Conservation (phyloP, 768 basidiomycete genomes). For the Guyanaporus albipodus region DNA sequence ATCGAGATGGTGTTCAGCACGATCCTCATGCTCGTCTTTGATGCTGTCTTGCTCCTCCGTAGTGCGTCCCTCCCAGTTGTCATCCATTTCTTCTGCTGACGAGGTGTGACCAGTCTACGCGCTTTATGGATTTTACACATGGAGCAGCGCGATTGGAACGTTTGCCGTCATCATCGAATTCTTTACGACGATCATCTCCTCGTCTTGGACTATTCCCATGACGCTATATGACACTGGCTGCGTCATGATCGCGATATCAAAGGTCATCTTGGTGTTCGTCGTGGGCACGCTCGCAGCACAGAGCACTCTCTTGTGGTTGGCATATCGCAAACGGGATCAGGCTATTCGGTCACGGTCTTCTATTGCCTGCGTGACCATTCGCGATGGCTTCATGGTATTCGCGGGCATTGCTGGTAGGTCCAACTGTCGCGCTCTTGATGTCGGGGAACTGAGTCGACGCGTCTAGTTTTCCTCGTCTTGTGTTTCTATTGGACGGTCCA, state of each 20-base stretch:
- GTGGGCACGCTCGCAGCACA: constrained; percentile 11
- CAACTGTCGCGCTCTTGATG: not conserved
- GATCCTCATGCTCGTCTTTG: constrained; percentile 15
- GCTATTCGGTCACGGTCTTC: not conserved
- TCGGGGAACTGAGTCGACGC: not conserved
- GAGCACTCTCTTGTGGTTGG: constrained; percentile 17
- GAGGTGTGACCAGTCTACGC: constrained; percentile 17
- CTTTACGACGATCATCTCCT: not conserved
- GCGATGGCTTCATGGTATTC: constrained; percentile 21
- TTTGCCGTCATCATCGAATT: constrained; percentile 12
- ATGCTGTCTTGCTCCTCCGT: constrained; percentile 20
- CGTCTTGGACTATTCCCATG: constrained; percentile 1
- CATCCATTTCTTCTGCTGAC: not conserved
- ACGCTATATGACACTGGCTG: constrained; percentile 16
- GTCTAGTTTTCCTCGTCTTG: constrained; percentile 14
- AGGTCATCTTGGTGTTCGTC: constrained; percentile 3
- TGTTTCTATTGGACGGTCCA: constrained; percentile 3
- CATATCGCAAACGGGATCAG: constrained; percentile 11
- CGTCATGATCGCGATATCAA: not conserved
- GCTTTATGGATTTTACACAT: constrained; percentile 5
- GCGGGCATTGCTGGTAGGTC: constrained; percentile 13
- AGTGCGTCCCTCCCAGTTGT: constrained; percentile 10
- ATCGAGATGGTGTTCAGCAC: constrained; percentile 11
- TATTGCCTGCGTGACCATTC: constrained; percentile 20
- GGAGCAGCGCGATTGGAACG: not conserved